A percentile compares a stretch with the other conserved stretches of the same genome.
Evolutionary conservation across 176 grass and related monocot genomes (phyloP).

Genomic region (Aegilops bicornis): DNA sequence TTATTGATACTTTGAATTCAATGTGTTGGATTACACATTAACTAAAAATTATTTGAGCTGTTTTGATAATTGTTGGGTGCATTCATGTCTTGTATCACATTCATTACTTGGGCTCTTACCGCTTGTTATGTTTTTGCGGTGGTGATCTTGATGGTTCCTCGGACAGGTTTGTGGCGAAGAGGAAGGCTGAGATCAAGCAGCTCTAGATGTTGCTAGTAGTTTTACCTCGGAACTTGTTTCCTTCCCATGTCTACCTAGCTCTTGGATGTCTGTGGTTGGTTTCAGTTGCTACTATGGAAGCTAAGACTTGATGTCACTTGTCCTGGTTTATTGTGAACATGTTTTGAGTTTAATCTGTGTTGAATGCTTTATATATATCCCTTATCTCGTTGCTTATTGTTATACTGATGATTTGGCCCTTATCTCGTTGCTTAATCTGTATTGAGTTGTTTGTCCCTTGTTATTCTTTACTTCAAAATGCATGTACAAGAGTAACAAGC

Average conservation of each 20-base stretch:
- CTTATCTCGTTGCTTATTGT: neutral
- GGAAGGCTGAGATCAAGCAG: conserved; percentile 66
- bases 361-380: neutral
- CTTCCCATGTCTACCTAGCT: conserved; percentile 21
- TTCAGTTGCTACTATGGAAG: conserved; percentile 17
- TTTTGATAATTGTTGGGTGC: too few species aligned
- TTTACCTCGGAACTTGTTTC: conserved; percentile 32
- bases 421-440: too few species aligned
- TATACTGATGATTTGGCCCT: neutral
- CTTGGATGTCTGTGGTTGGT: conserved; percentile 24
- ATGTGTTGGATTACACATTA: too few species aligned
- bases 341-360: neutral
- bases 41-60: neutral
- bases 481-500: too few species aligned
- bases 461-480: too few species aligned
- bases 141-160: conserved; percentile 72
- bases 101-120: neutral
- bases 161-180: conserved; percentile 89
- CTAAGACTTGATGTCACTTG: conserved; percentile 1
- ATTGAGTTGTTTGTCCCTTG: too few species aligned
- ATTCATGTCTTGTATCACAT: too few species aligned
- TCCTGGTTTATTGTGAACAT: neutral
- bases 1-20: neutral
- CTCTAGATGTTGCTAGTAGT: conserved; percentile 46
- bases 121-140: conserved; percentile 19